Percentiles rank a stretch among this genome's conserved stretches.
Conservation (phyloP, 2,329 filamentous ascomycete species). For the Monilinia aucupariae region DNA sequence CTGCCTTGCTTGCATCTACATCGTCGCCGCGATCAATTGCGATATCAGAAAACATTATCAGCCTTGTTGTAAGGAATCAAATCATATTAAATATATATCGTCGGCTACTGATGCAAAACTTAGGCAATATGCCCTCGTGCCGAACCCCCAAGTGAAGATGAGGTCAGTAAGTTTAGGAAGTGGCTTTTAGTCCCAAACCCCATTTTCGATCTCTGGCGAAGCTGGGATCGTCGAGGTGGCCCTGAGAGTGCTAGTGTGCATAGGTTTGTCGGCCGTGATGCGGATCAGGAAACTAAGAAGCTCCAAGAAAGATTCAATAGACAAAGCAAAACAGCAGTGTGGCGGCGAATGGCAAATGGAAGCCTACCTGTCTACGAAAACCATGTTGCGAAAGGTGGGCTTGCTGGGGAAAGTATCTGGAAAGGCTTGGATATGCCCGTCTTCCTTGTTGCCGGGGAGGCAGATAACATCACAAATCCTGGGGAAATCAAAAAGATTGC, state of each 20-base stretch:
- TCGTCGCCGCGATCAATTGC: constrained; percentile 45
- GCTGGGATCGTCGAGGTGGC: constrained; percentile 75
- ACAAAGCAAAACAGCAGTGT: constrained; percentile 66
- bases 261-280: constrained; percentile 66
- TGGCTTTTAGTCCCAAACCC: constrained; percentile 64
- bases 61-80: constrained; percentile 52
- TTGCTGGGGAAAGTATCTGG: constrained; percentile 70
- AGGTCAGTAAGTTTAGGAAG: constrained; percentile 47
- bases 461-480: constrained; percentile 70
- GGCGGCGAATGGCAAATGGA: constrained; percentile 74
- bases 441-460: constrained; percentile 71
- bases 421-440: constrained; percentile 65
- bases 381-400: constrained; percentile 52
- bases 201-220: constrained; percentile 70
- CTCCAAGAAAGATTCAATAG: constrained; percentile 72
- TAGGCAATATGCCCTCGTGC: constrained; percentile 68
- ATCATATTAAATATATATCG: neutral
- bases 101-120: neutral
- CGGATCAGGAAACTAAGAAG: constrained; percentile 59
- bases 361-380: constrained; percentile 55
- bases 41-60: constrained; percentile 62
- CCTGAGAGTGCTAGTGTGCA: constrained; percentile 69
- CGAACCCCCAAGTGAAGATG: constrained; percentile 51
- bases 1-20: constrained; percentile 59
- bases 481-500: constrained; percentile 64